These are phyloP conservation scores for Vaccinium vitisidaea DNA, from an alignment of 148 eudicot species.

Conservation along the genomic window DNA sequence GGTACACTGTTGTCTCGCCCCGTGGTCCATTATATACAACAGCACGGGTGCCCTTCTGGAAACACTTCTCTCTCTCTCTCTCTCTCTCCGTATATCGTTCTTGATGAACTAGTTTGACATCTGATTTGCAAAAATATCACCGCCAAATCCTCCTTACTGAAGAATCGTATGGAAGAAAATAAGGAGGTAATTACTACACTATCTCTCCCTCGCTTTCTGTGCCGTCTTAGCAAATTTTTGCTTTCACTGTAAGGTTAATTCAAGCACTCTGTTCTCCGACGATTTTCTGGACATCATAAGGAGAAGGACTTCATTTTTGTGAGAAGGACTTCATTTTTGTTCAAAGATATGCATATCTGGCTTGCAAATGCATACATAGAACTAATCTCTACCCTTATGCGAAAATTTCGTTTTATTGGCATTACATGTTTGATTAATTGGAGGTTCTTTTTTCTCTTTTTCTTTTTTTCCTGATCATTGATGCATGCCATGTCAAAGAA, in stretches of 20 bases:
- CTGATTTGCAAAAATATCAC: neutral
- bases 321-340: neutral
- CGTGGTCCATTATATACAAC: too few species aligned
- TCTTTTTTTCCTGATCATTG: neutral
- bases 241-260: neutral
- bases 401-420: neutral
- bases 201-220: neutral
- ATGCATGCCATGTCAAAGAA: neutral
- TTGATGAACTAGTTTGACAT: too few species aligned
- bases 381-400: neutral
- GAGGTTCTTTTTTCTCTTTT: neutral
- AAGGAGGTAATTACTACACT: neutral
- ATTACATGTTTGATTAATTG: neutral
- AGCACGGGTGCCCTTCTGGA: too few species aligned
- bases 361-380: neutral
- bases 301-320: neutral
- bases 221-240: neutral
- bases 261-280: neutral
- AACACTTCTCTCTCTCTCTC: neutral
- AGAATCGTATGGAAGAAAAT: neutral
- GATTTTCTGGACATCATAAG: neutral
- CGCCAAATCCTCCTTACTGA: neutral
- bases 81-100: neutral
- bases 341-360: neutral
- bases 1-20: too few species aligned